Conservation (phyloP, 345 rosid species). For the Citrus hindsii region DNA sequence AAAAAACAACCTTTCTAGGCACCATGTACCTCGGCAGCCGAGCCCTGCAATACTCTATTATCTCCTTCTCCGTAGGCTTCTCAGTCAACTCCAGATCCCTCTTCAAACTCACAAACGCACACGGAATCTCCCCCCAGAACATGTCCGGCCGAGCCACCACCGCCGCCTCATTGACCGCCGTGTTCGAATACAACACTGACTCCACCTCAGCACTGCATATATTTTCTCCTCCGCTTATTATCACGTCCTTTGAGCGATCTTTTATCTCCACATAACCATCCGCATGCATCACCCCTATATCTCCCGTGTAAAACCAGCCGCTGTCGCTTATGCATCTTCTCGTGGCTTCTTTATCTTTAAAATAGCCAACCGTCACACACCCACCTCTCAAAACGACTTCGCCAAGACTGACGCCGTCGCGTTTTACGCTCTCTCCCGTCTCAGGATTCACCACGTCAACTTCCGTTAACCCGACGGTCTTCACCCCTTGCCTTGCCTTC, state of each 20-base stretch:
- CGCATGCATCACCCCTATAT: slow-evolving; percentile 31
- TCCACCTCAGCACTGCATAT: slow-evolving; percentile 32
- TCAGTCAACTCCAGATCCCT: neutral
- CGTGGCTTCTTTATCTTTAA: slow-evolving; percentile 27
- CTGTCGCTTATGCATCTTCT: slow-evolving; percentile 12
- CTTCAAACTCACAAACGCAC: slow-evolving; percentile 39
- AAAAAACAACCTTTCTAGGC: slow-evolving; percentile 29
- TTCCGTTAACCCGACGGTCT: slow-evolving; percentile 19
- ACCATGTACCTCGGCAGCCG: slow-evolving; percentile 32
- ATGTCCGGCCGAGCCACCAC: slow-evolving; percentile 34
- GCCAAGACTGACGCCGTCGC: slow-evolving; percentile 28
- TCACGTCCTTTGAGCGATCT: slow-evolving; percentile 36
- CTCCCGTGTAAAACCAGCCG: slow-evolving; percentile 35
- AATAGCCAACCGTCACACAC: slow-evolving; percentile 28
- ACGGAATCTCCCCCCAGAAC: slow-evolving; percentile 34
- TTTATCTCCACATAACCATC: slow-evolving; percentile 36
- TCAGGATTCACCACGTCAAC: slow-evolving; percentile 24
- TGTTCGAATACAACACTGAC: slow-evolving; percentile 26
- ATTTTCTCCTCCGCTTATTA: slow-evolving; percentile 38
- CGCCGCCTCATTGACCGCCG: slow-evolving; percentile 29
- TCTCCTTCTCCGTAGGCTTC: slow-evolving; percentile 15
- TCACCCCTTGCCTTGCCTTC: slow-evolving; percentile 34
- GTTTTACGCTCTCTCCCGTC: slow-evolving; percentile 23
- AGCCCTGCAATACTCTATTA: slow-evolving; percentile 22
- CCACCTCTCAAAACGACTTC: slow-evolving; percentile 32